phyloP scores from a whole-genome alignment of 495 filamentous ascomycete genomes.

The Rhypophila decipiens region DNA sequence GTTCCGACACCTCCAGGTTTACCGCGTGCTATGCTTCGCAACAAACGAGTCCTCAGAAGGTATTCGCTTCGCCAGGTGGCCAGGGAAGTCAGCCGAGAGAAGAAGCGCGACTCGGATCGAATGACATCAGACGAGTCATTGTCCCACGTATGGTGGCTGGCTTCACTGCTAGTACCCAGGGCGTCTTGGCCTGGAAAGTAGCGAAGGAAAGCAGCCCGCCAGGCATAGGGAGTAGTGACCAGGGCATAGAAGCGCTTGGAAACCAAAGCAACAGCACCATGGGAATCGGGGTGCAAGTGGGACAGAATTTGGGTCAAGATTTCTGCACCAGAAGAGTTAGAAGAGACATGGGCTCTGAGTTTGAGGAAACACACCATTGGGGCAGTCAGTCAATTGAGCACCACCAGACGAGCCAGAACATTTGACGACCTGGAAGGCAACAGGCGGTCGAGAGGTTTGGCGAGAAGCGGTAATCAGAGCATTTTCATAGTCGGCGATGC shows the following conservation, averaged over 20 bases:
- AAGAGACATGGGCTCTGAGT: background rate
- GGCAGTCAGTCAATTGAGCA: slow-evolving; percentile 58
- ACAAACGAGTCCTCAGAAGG: slow-evolving; percentile 73
- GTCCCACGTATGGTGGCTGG: slow-evolving; percentile 29
- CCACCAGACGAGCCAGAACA: slow-evolving; percentile 36
- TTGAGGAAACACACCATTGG: slow-evolving; percentile 60
- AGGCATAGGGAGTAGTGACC: slow-evolving; percentile 83
- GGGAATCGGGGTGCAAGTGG: slow-evolving; percentile 72
- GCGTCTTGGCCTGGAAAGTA: slow-evolving; percentile 73
- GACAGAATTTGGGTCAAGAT: slow-evolving; percentile 88
- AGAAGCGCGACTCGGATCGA: slow-evolving; percentile 54
- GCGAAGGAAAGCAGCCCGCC: slow-evolving; percentile 81
- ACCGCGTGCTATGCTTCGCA: slow-evolving; percentile 71
- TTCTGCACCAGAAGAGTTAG: slow-evolving; percentile 49
- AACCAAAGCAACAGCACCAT: slow-evolving; percentile 70
- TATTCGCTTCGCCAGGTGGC: slow-evolving; percentile 93
- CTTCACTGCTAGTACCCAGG: slow-evolving; percentile 25
- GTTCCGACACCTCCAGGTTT: slow-evolving; percentile 44
- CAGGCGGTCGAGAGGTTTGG: slow-evolving; percentile 40
- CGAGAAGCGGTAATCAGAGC: slow-evolving; percentile 40
- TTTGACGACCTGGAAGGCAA: slow-evolving; percentile 59
- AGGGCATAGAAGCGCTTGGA: slow-evolving; percentile 77
- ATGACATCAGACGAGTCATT: slow-evolving; percentile 53
- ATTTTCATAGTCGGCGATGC: slow-evolving; percentile 69
- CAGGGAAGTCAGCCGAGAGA: slow-evolving; percentile 69